Percentiles rank a stretch among this genome's conserved stretches.
Evolutionary conservation across 495 filamentous ascomycete genomes (phyloP).

Genomic region (Clavariopsis aquatica): DNA sequence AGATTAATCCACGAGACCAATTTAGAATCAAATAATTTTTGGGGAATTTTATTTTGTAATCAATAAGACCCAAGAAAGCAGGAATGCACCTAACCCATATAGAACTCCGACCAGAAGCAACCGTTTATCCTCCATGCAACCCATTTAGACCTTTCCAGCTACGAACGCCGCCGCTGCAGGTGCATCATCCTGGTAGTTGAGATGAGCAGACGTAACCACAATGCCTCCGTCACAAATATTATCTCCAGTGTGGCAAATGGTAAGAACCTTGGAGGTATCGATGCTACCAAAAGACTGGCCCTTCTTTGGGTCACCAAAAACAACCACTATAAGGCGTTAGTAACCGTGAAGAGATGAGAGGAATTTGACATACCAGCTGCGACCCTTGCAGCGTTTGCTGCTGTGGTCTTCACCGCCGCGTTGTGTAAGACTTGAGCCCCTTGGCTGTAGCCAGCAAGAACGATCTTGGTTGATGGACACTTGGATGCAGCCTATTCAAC

Average conservation of each 20-base stretch:
- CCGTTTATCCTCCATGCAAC: too few relatives aligned
- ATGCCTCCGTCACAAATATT: conserved; percentile 16
- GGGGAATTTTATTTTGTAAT: too few relatives aligned
- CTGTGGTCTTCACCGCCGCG: background rate
- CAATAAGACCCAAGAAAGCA: too few relatives aligned
- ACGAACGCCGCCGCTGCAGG: conserved; percentile 5
- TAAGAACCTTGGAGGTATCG: conserved; percentile 1
- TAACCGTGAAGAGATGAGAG: background rate
- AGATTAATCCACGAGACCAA: too few relatives aligned
- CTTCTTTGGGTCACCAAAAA: conserved; percentile 2
- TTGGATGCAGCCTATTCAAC: background rate
- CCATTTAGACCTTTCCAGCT: conserved; percentile 7
- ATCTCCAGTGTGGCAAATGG: conserved; percentile 14
- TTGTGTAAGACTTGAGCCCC: conserved; percentile 13
- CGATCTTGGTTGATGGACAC: conserved; percentile 14
- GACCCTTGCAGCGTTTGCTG: conserved; percentile 2
- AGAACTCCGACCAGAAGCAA: too few relatives aligned
- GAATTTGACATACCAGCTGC: conserved; percentile 1
- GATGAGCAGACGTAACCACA: conserved; percentile 2
- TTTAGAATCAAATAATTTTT: too few relatives aligned
- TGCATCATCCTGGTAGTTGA: conserved; percentile 15
- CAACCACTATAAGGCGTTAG: background rate
- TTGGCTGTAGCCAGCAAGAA: conserved; percentile 13
- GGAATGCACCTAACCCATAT: too few relatives aligned
- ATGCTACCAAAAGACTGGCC: conserved; percentile 8